A percentile compares a stretch with the other conserved stretches of the same genome.
Conservation (phyloP, 2,329 filamentous ascomycete genomes). For the Cladosporium sp. region DNA sequence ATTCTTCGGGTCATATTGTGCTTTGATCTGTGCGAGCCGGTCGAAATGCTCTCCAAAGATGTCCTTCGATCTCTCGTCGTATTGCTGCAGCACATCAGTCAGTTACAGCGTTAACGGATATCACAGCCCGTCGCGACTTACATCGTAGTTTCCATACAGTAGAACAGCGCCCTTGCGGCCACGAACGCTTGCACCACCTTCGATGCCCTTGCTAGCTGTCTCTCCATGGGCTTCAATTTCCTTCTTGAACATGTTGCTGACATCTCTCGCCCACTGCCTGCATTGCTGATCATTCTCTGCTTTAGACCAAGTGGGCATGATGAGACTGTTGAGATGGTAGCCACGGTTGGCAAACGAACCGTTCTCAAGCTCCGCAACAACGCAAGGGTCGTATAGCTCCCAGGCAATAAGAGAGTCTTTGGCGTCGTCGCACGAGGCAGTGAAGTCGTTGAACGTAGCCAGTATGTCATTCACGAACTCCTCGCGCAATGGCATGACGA, state of each 20-base stretch:
- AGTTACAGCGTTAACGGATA: too few relatives aligned
- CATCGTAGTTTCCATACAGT: conserved; percentile 29
- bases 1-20: conserved; percentile 44
- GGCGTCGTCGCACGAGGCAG: conserved; percentile 18
- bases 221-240: conserved; percentile 22
- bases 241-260: conserved; percentile 23
- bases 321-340: conserved; percentile 26
- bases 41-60: conserved; percentile 45
- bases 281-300: conserved; percentile 22
- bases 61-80: conserved; percentile 29
- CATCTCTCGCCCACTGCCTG: conserved; percentile 26
- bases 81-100: conserved; percentile 20
- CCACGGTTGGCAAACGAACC: conserved; percentile 28
- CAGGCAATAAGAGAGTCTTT: conserved; percentile 20
- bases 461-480: conserved; percentile 21
- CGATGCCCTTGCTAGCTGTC: conserved; percentile 19
- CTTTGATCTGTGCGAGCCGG: conserved; percentile 41
- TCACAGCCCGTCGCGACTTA: too few relatives aligned
- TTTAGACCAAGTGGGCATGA: conserved; percentile 28
- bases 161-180: conserved; percentile 26
- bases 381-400: conserved; percentile 24
- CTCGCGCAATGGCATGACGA: conserved; percentile 20
- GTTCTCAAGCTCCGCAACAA: conserved; percentile 18
- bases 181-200: conserved; percentile 22
- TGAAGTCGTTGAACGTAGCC: conserved; percentile 20